A percentile compares a stretch with the other conserved stretches of the same genome.
These are phyloP conservation scores for Ustilago hordei DNA, from an alignment of 1,284 basidiomycete genomes.

Conservation along the genomic window DNA sequence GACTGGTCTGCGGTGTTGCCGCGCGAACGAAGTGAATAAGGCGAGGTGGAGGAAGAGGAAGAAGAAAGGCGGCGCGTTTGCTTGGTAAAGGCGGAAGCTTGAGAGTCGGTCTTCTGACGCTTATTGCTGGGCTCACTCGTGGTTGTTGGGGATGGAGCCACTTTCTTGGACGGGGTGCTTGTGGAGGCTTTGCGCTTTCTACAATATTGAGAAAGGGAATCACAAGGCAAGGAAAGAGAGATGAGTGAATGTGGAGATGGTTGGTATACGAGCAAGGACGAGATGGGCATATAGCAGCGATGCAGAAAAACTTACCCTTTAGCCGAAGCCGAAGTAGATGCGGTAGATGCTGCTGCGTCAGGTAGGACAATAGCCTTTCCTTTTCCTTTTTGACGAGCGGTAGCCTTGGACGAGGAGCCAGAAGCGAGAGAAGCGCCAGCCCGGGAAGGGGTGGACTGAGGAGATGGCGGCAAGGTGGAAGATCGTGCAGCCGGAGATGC, in stretches of 20 bases:
- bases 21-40: slow-evolving; percentile 39
- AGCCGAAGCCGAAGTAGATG: slow-evolving; percentile 18
- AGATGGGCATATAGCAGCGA: background rate
- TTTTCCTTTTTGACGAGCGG: slow-evolving; percentile 20
- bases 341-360: slow-evolving; percentile 1
- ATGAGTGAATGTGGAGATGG: background rate
- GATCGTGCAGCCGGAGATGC: slow-evolving; percentile 28
- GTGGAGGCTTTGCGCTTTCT: slow-evolving; percentile 38
- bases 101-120: slow-evolving; percentile 29
- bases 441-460: slow-evolving; percentile 39
- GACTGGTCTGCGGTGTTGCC: slow-evolving; percentile 17
- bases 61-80: slow-evolving; percentile 9
- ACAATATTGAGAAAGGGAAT: background rate
- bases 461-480: slow-evolving; percentile 37
- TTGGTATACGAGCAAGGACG: background rate
- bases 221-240: background rate
- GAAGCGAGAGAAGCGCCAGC: slow-evolving; percentile 22
- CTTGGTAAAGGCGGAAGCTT: slow-evolving; percentile 10
- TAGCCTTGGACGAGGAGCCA: slow-evolving; percentile 7
- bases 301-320: slow-evolving; percentile 25
- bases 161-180: slow-evolving; percentile 7
- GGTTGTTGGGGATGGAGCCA: slow-evolving; percentile 6
- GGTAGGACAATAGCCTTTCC: slow-evolving; percentile 13
- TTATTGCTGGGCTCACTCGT: slow-evolving; percentile 29
- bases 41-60: slow-evolving; percentile 27